Percentiles rank a stretch among this genome's conserved stretches.
Conservation (phyloP, 164 flowering plant genomes). For the Paratinospora sagittata region DNA sequence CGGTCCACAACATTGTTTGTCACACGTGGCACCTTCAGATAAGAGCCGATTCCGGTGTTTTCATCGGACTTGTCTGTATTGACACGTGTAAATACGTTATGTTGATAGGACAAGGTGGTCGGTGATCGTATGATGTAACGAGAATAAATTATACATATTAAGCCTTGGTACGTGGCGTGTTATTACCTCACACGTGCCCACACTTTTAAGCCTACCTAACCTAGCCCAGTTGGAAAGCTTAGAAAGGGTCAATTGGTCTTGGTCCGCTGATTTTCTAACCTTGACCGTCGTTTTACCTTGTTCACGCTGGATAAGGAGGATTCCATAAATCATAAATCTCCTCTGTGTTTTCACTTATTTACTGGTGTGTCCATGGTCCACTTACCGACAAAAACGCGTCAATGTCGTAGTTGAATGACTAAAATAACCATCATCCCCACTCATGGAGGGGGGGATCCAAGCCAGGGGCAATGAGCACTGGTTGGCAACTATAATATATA, state of each 20-base stretch:
- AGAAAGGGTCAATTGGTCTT: background rate
- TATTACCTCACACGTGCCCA: background rate
- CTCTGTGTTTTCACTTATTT: background rate
- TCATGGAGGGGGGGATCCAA: too few species aligned
- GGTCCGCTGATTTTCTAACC: background rate
- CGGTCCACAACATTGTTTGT: background rate
- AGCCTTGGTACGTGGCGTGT: background rate
- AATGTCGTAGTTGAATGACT: background rate
- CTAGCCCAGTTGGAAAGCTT: too few species aligned
- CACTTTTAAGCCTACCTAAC: background rate
- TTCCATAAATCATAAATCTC: background rate
- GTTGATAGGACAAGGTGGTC: background rate
- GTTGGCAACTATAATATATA: too few species aligned
- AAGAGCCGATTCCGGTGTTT: background rate
- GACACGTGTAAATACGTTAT: background rate
- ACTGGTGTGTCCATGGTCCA: background rate
- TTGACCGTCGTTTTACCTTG: background rate
- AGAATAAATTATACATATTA: too few species aligned
- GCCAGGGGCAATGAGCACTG: too few species aligned
- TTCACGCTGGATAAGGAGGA: background rate
- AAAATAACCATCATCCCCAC: background rate
- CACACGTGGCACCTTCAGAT: background rate
- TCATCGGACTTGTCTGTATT: too few species aligned
- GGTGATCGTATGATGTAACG: background rate
- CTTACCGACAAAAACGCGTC: background rate